Conservation (phyloP, 2,329 filamentous ascomycete genomes). For the Rosellinia necatrix region DNA sequence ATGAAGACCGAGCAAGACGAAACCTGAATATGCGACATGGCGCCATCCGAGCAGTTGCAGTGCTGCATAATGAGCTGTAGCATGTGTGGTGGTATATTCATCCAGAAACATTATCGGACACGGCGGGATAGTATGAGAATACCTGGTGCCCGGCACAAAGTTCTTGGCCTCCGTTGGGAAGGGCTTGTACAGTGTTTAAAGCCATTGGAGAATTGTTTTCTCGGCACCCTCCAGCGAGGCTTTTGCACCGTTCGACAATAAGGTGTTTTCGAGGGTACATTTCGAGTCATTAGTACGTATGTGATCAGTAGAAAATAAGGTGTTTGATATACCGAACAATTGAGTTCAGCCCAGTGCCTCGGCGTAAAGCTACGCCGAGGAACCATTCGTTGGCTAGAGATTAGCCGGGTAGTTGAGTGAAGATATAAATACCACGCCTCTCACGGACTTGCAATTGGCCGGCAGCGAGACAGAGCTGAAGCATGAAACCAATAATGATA, state of each 20-base stretch:
- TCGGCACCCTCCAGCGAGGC: neutral
- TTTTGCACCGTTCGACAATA: neutral
- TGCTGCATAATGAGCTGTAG: neutral
- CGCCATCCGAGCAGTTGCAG: neutral
- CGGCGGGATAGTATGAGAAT: neutral
- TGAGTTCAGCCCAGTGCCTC: neutral
- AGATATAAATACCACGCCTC: constrained; percentile 2
- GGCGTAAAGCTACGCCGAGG: too few species aligned
- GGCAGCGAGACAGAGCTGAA: constrained; percentile 3
- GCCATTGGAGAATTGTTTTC: neutral
- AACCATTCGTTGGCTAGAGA: constrained; percentile 1
- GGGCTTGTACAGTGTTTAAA: neutral
- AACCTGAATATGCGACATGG: neutral
- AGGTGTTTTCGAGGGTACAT: neutral
- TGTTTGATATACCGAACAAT: neutral
- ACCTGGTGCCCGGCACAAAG: neutral
- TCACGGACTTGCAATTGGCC: neutral
- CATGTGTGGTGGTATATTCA: neutral
- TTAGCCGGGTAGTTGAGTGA: constrained; percentile 2
- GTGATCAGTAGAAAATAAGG: neutral
- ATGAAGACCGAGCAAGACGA: neutral
- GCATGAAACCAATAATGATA: constrained; percentile 1
- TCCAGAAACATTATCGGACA: neutral
- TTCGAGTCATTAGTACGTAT: constrained; percentile 1
- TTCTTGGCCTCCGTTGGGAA: neutral